Percentiles rank a stretch among this genome's conserved stretches.
Evolutionary conservation across 331 rosid genomes (phyloP).

Genomic region (Pyrus hybrid): DNA sequence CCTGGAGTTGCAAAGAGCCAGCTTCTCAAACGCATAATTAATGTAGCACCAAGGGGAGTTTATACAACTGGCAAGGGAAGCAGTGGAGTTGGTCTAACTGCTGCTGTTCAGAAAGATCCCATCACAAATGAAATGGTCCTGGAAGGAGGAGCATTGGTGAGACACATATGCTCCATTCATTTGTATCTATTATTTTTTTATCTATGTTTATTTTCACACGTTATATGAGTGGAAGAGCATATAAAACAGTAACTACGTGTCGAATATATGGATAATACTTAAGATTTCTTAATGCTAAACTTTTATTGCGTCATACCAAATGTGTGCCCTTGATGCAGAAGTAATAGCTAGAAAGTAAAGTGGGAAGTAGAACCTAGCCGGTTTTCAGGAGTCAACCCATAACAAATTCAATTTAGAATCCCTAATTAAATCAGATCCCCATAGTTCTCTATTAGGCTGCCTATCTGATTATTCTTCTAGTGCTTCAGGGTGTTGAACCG

Average conservation of each 20-base stretch:
- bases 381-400: not conserved
- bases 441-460: not conserved
- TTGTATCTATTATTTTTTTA: not conserved
- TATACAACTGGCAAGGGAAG: slow-evolving; percentile 98
- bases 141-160: slow-evolving; percentile 99
- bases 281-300: not conserved
- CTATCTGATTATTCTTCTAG: slow-evolving; percentile 2
- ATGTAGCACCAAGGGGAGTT: slow-evolving; percentile 92
- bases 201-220: not conserved
- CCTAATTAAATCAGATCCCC: not conserved
- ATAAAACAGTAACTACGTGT: not conserved
- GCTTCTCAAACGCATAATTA: slow-evolving; percentile 92
- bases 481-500: slow-evolving; percentile 14
- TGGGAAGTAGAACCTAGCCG: not conserved
- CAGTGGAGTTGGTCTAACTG: slow-evolving; percentile 99
- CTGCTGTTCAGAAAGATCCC: slow-evolving; percentile 98
- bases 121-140: slow-evolving; percentile 97
- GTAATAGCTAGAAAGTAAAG: not conserved
- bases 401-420: not conserved
- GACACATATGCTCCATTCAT: slow-evolving; percentile 9
- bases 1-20: slow-evolving; percentile 99
- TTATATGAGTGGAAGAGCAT: not conserved
- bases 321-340: not conserved
- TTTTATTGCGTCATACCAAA: not conserved
- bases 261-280: not conserved